Evolutionary conservation across 768 basidiomycete genomes (phyloP).

Genomic region (Boletus rubropictus): DNA sequence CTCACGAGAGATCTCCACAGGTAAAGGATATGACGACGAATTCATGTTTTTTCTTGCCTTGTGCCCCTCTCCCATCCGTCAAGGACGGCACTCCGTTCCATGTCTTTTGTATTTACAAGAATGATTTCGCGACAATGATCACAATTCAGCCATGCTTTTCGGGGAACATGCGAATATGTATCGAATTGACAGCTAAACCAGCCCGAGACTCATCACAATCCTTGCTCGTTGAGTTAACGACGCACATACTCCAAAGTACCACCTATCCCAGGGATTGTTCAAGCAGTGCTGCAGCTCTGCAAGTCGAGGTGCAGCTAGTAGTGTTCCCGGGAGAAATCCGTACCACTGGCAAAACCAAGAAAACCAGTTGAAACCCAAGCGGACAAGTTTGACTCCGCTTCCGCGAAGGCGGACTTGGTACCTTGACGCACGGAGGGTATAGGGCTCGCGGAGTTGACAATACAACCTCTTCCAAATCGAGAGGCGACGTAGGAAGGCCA

Average conservation of each 20-base stretch:
- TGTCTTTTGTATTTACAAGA: not conserved
- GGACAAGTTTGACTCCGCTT: conserved; percentile 21
- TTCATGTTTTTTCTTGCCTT: not conserved
- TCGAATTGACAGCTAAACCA: conserved; percentile 1
- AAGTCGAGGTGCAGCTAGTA: not conserved
- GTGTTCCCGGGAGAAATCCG: not conserved
- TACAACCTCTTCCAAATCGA: conserved; percentile 26
- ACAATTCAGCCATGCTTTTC: not conserved
- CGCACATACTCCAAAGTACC: not conserved
- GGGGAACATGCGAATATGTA: not conserved
- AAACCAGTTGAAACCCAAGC: not conserved
- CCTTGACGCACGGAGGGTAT: conserved; percentile 10
- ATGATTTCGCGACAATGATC: not conserved
- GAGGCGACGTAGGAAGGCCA: conserved; percentile 16
- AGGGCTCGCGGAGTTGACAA: conserved; percentile 30
- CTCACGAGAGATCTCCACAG: not conserved
- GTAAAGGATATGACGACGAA: not conserved
- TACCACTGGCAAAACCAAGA: not conserved
- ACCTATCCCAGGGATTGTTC: not conserved
- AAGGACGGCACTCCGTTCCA: not conserved
- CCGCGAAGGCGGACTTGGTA: conserved; percentile 29
- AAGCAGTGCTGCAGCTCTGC: not conserved
- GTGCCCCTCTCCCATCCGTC: not conserved
- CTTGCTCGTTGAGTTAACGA: conserved; percentile 1
- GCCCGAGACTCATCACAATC: not conserved